These are phyloP conservation scores for Neurospora sp. DNA, from an alignment of 2,329 filamentous ascomycete genomes.

Conservation along the genomic window DNA sequence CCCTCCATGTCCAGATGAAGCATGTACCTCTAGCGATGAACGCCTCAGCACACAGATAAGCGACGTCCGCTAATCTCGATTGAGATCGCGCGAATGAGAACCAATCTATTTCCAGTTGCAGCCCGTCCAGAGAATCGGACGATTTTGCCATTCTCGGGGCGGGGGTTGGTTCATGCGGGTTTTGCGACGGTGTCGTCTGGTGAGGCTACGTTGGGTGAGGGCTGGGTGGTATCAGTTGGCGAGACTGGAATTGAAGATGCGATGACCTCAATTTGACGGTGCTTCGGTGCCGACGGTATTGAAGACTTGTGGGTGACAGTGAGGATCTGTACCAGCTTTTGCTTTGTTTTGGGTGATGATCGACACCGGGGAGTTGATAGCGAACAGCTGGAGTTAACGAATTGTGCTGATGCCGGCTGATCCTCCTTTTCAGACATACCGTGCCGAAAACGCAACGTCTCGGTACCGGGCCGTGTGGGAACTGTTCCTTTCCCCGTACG, in stretches of 20 bases:
- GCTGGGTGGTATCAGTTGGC: no score
- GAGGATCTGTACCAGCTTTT: not conserved
- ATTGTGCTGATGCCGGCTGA: not conserved
- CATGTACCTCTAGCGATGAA: not conserved
- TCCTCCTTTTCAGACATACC: not conserved
- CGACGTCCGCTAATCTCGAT: not conserved
- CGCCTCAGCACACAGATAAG: not conserved
- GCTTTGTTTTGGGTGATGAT: not conserved
- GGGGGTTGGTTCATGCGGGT: not conserved
- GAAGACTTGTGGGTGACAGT: not conserved
- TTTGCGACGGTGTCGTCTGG: not conserved
- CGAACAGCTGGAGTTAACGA: not conserved
- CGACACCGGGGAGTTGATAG: not conserved
- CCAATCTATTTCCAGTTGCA: not conserved
- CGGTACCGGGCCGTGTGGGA: not conserved
- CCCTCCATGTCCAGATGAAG: not conserved
- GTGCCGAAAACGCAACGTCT: not conserved
- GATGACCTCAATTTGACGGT: not conserved
- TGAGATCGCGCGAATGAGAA: not conserved
- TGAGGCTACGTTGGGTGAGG: not conserved
- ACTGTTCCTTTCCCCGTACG: not conserved
- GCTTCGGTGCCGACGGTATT: not conserved
- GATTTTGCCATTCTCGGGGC: not conserved
- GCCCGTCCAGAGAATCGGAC: not conserved
- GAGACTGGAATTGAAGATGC: not conserved